Evolutionary conservation across 495 filamentous ascomycete genomes (phyloP), one percentile per base, ranked within the genome.

Genomic region (Tuber microsphaerosporum): DNA sequence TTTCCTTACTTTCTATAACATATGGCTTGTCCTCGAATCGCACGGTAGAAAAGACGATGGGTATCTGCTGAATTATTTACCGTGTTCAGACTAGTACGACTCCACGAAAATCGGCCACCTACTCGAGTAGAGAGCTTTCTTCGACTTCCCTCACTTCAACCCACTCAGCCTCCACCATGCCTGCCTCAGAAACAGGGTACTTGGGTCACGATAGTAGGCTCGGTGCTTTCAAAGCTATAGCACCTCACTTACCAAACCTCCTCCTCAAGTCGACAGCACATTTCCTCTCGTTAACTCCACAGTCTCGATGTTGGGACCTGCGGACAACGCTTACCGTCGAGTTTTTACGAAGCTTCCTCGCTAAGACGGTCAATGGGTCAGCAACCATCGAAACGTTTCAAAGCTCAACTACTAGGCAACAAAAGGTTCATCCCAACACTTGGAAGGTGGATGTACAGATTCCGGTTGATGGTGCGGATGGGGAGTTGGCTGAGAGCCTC

Each of bases 381-480:
- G 81, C 84, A 6, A 84, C 89, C 14, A 83, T 97, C 37, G 85
- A 88, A 48, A 87, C 89, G 74, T 84, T 87, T 48, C 94, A 98
- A 82, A 85, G 84, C n/a, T 78, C 87, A 45, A 87, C 88, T 7
- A 81, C 87, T 68, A 87, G 85, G 71, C 91, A 92, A 44, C 89
- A 89, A 0, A 89, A 88, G 10, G 85, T 96, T 80, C 93, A 93
- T 81, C 92, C 92, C 6, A 87, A 87, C 44, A 89, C 95, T 80
- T 97, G 94, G 94, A 85, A 97, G 46, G 89, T 88, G 73, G 91
- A 89, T 68, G 88, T 90, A 46, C 86, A 85, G 0, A 83, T 93
- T 39, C 87, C 89, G 0, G 82, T 84, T 34, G 75, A 74, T 8
- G 34, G 26, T 20, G 83, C 81, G 12, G 88, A 89, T 74, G 83